Evolutionary conservation across 352 stramenopile species (phyloP), one percentile per base, ranked within the genome.

Genomic region (Phytophthora nicotianae): DNA sequence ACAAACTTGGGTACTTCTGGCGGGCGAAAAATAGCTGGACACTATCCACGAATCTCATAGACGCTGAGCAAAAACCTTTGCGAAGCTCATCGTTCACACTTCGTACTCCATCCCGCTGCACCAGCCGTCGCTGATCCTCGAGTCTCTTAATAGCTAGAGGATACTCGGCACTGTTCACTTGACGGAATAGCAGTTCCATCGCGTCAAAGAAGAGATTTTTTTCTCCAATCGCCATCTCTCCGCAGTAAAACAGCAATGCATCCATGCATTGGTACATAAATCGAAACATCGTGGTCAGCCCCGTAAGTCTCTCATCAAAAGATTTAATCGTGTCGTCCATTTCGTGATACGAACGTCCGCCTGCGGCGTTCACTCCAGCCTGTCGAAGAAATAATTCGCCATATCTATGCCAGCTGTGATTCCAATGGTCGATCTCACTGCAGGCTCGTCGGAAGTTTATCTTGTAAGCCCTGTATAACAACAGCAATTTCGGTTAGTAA

Each of bases 241-340:
- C 79, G 49, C 83, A 94, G 45, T 93, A 59, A 49, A 84, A 91
- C 6, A 94, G 62, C 47, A 94, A 89, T 20, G 72, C 57, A 46
- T 94, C 83, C 32, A 91, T 77, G 57, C 83, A 91, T 54, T 86
- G 80, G 50, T 94, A 94, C 83, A 88, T 91, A 45, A 94, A 91
- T 65, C 75, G 80, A 54, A 91, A 89, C 51, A 91, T 81, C 17
- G 86, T 75, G 8, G 61, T 76, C 21, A 75, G 27, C 21, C 72
- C 63, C 19, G 64, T 63, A 17, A 77, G 52, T 33, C 62, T 62
- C 14, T 70, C 48, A 7, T 65, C 66, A 50, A 69, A 69, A 11
- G 38, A 61, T 40, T 61, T 69, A n/a, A 83, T 73, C n/a, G 73
- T 65, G 8, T 87, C 75, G 19, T 89, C 77, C 32, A 85, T 66